Conservation (phyloP, 2,329 filamentous ascomycete genomes). For the Stemphylium vesicarium region DNA sequence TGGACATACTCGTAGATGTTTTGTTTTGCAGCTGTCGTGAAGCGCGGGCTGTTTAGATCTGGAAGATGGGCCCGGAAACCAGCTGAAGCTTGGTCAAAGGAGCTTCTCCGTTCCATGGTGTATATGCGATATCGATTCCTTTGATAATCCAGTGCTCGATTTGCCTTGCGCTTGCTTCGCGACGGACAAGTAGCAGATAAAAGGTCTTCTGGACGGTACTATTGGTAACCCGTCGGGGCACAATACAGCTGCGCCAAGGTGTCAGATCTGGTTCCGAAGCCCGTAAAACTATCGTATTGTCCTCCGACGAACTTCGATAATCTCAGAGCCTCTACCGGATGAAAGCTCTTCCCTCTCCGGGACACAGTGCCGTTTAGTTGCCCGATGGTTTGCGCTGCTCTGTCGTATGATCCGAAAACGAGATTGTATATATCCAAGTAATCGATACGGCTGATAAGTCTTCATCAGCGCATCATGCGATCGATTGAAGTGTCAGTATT, state of each 20-base stretch:
- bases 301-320: background rate
- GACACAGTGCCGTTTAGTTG: background rate
- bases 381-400: background rate
- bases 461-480: background rate
- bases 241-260: background rate
- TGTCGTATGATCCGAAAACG: background rate
- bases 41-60: slow-evolving; percentile 66
- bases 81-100: slow-evolving; percentile 35
- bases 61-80: slow-evolving; percentile 66
- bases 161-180: background rate
- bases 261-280: slow-evolving; percentile 13
- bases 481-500: background rate
- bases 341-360: slow-evolving; percentile 17
- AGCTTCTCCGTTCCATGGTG: slow-evolving; percentile 28
- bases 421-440: background rate
- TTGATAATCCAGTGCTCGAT: background rate
- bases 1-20: slow-evolving; percentile 68
- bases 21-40: slow-evolving; percentile 67
- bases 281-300: background rate
- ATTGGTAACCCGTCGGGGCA: too few relatives aligned
- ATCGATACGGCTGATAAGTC: background rate
- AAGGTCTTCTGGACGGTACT: background rate
- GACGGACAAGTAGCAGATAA: background rate
- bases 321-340: slow-evolving; percentile 9
- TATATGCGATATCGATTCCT: background rate